These are phyloP conservation scores for Prunella vulgaris DNA, from an alignment of 257 asterid genomes.

Conservation along the genomic window DNA sequence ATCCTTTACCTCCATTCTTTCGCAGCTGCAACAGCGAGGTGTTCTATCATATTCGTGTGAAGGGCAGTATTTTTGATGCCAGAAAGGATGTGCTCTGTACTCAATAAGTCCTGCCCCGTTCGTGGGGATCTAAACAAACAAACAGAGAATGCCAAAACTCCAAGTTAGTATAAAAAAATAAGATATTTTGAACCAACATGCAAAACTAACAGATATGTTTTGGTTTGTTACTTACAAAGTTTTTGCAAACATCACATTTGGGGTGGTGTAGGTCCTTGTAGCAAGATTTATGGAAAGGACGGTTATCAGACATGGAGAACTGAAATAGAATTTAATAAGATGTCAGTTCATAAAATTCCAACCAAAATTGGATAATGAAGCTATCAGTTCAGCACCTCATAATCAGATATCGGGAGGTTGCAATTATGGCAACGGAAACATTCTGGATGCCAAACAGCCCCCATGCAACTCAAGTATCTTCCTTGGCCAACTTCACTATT, in stretches of 20 bases:
- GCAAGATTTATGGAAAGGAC: constrained; percentile 89
- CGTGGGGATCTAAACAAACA: constrained; percentile 67
- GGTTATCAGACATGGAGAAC: constrained; percentile 89
- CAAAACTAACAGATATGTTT: neutral
- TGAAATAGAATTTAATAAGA: constrained; percentile 30
- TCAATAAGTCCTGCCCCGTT: constrained; percentile 85
- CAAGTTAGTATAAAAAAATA: neutral
- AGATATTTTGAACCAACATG: neutral
- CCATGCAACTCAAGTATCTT: constrained; percentile 91
- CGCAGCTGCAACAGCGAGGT: constrained; percentile 98
- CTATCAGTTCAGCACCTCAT: constrained; percentile 57
- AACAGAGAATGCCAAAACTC: neutral
- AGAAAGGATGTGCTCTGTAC: constrained; percentile 98
- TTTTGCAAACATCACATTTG: constrained; percentile 92
- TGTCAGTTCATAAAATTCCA: constrained; percentile 5
- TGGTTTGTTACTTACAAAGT: constrained; percentile 55
- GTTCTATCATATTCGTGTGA: constrained; percentile 90
- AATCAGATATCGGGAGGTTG: constrained; percentile 78
- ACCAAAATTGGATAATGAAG: constrained; percentile 1
- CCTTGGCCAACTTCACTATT: constrained; percentile 89
- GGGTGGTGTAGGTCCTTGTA: constrained; percentile 93
- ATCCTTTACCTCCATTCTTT: constrained; percentile 80
- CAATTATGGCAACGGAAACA: constrained; percentile 86
- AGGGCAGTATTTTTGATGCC: constrained; percentile 97
- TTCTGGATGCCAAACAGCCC: constrained; percentile 98